Conservation (phyloP, 352 stramenopile species). For the Phytopythium oedochilum region DNA sequence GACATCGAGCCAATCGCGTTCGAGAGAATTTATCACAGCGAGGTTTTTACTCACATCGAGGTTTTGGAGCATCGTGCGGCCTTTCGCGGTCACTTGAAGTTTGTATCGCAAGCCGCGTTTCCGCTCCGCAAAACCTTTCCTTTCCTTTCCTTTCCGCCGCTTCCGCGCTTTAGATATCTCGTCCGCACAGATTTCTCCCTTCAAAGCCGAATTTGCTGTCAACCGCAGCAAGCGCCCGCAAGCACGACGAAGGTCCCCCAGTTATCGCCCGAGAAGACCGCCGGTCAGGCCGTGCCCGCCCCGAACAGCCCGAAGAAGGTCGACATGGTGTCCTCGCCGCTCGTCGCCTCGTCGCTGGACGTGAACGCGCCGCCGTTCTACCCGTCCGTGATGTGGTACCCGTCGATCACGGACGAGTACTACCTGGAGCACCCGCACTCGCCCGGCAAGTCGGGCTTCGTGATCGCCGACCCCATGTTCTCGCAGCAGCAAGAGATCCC, state of each 20-base stretch:
- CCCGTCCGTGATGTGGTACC: conserved; percentile 50
- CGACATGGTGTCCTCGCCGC: conserved; percentile 33
- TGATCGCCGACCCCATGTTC: conserved; percentile 56
- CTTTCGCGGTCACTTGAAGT: background rate
- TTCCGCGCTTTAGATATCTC: too few species aligned
- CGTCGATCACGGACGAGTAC: conserved; percentile 59
- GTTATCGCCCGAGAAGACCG: background rate
- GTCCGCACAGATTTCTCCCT: background rate
- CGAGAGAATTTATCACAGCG: conserved; percentile 1
- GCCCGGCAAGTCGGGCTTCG: conserved; percentile 52
- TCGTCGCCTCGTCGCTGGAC: conserved; percentile 39
- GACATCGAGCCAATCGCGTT: conserved; percentile 1
- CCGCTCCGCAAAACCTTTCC: background rate
- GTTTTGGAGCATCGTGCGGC: background rate
- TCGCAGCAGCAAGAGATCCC: conserved; percentile 42
- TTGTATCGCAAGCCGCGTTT: too few species aligned
- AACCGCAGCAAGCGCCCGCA: conserved; percentile 7
- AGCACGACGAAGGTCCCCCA: conserved; percentile 27
- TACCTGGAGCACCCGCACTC: conserved; percentile 57
- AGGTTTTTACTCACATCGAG: conserved; percentile 4
- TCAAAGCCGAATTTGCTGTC: conserved; percentile 6
- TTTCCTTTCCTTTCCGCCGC: background rate
- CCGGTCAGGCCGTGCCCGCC: background rate
- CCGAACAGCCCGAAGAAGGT: background rate
- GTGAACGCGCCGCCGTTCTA: conserved; percentile 54